Base-by-base conservation (phyloP, 768 basidiomycete genomes). In the Russula emetica region DNA sequence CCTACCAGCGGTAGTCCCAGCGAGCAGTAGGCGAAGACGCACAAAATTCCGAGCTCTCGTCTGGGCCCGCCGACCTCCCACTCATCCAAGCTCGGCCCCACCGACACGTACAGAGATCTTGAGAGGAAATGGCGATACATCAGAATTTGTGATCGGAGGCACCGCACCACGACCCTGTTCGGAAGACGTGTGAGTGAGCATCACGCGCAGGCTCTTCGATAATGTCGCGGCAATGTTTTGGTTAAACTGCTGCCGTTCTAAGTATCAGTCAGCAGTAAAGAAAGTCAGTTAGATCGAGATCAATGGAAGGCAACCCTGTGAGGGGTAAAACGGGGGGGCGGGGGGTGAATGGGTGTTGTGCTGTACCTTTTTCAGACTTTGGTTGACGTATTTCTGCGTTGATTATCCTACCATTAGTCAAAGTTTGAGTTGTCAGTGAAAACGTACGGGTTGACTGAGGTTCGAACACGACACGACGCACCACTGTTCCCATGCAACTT, bases 401-500 rank as follows among this genome's bases (percentile, higher is more conserved):
- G 66, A 93, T 84, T 16, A 86, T 76, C 90, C 91, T 92, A 10
- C 20, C 42, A 45, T n/a, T 22, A 70, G 20, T 32, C 49, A 20
- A 26, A 20, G n/a, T 16, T 10, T 16, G 38, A 40, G 30, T 54
- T 20, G 22, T 45, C 22, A n/a, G 24, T 9, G 6, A 45, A 5
- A 18, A 13, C 2, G 20, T 34, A 8, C 0, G 32, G 52, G 14
- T 0, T 22, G 11, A 2, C 1, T 28, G 14, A n/a, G 22, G 49
- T 28, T 28, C 14, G 2, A 14, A n/a, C 2, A 18, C 13, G 28
- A 36, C 8, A n/a, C n/a, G n/a, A 61, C 77, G 7, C 14, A 90
- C 91, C 91, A 93, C 74, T 90, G 85, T 72, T 93, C 92, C 91
- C 91, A 93, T 58, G 90, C 84, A 16, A 92, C 83, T 28, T 92